Base-by-base conservation (phyloP, 1,284 basidiomycete species). In the Cryptococcus wingfieldii region DNA sequence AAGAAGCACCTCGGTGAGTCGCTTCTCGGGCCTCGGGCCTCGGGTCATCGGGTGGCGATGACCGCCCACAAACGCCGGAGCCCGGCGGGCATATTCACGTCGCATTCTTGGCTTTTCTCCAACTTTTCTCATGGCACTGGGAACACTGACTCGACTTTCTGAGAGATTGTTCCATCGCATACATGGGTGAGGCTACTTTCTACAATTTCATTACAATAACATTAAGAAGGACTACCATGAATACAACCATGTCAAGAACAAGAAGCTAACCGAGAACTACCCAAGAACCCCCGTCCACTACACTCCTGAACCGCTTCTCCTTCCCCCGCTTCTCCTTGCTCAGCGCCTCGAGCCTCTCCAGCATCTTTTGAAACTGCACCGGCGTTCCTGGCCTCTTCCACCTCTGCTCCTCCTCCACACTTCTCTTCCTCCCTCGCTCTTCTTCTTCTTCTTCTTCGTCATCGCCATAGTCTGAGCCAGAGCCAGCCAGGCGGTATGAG, bases 231-330 rank as follows among this genome's bases (percentile, higher is more conserved):
- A 13, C 38, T n/a, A 23, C 19, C 18, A 42, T 42, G 19, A 9
- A 42, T 23, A 42, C 19, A n/a, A 42, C 41, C n/a, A 42, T n/a
- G 19, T 18, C 31, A 8, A 8, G 5, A n/a, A 42, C 41, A n/a
- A 42, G 4, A 31, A 19, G 16, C 39, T 51, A 56, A 47, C 19
- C 53, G 4, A 60, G 44, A 38, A 60, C 56, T 3, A 54, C 52
- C 59, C 59, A 60, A 34, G 37, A 31, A 3, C 59, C 59, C 9
- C 59, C 59, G 41, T 60, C 59, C 16, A 62, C 58, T 31, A 56
- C 51, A 38, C 54, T 59, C 18, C 43, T 51, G 13, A 62, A 34
- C 18, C 28, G 54, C 31, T 28, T 43, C 49, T 23, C 51, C 47
- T 39, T 53, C 51, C 31, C n/a, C 34, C 14, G 7, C 34, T 16